Conservation (phyloP, 148 eudicot species). For the Linanthus parryae region DNA sequence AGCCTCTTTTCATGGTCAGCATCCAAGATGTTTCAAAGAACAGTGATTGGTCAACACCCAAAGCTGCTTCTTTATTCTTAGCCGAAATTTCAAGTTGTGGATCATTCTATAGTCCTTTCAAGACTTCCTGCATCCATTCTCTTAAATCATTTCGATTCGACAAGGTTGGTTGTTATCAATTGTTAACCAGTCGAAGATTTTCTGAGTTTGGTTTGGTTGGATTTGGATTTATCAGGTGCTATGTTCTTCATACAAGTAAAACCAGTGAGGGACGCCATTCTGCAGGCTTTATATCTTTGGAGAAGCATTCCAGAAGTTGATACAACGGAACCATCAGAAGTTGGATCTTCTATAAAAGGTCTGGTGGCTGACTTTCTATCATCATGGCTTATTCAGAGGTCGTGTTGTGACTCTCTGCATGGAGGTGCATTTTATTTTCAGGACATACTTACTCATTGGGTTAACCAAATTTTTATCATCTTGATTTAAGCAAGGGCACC, state of each 20-base stretch:
- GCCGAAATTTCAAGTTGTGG: slow-evolving; percentile 69
- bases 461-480: too few relatives aligned
- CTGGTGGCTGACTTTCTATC: slow-evolving; percentile 13
- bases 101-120: slow-evolving; percentile 45
- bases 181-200: too few relatives aligned
- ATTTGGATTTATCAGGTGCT: slow-evolving; percentile 15
- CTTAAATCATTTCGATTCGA: slow-evolving; percentile 90
- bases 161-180: slow-evolving; percentile 73
- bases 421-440: too few relatives aligned
- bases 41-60: slow-evolving; percentile 81
- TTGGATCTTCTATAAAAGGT: slow-evolving; percentile 65
- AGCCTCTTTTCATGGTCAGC: too few relatives aligned
- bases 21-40: slow-evolving; percentile 73
- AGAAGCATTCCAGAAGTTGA: slow-evolving; percentile 49
- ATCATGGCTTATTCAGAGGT: too few relatives aligned
- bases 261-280: slow-evolving; percentile 78
- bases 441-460: too few relatives aligned
- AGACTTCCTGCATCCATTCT: slow-evolving; percentile 54
- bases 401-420: too few relatives aligned
- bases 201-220: slow-evolving; percentile 11
- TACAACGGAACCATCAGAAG: slow-evolving; percentile 50
- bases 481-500: too few relatives aligned
- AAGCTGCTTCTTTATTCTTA: slow-evolving; percentile 66
- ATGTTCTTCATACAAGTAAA: slow-evolving; percentile 50
- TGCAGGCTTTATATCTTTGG: slow-evolving; percentile 70